phyloP scores from a whole-genome alignment of 352 stramenopile genomes.

The Globisporangium nodosum region DNA sequence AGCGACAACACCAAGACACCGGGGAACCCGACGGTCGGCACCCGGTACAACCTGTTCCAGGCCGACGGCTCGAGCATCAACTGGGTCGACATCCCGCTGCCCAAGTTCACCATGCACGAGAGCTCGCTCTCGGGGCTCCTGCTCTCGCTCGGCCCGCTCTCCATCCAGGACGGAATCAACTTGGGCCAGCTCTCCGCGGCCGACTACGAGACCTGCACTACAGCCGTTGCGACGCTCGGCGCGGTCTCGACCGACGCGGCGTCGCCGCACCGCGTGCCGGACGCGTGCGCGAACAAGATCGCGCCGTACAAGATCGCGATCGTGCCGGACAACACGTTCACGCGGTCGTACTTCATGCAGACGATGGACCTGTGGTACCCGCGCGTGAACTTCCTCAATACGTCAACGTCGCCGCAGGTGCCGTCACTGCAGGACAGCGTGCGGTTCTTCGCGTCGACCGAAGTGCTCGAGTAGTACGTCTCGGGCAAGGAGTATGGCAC shows the following conservation, averaged over 20 bases:
- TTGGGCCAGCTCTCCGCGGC: slow-evolving; percentile 19
- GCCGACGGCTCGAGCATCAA: slow-evolving; percentile 13
- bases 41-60: slow-evolving; percentile 48
- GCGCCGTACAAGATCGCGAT: slow-evolving; percentile 59
- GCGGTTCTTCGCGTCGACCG: slow-evolving; percentile 25
- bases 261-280: slow-evolving; percentile 27
- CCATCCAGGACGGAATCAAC: slow-evolving; percentile 1
- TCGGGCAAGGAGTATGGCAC: slow-evolving; percentile 27
- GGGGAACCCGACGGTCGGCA: neutral
- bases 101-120: slow-evolving; percentile 45
- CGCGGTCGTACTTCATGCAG: slow-evolving; percentile 45
- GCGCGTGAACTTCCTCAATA: slow-evolving; percentile 11
- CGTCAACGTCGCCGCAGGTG: slow-evolving; percentile 4
- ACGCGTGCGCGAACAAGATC: slow-evolving; percentile 30
- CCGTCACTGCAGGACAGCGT: slow-evolving; percentile 38
- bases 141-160: slow-evolving; percentile 37
- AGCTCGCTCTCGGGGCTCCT: slow-evolving; percentile 54
- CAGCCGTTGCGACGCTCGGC: slow-evolving; percentile 24
- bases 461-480: slow-evolving; percentile 28
- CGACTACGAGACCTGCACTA: slow-evolving; percentile 21
- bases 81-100: slow-evolving; percentile 25
- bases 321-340: slow-evolving; percentile 43
- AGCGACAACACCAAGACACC: slow-evolving; percentile 19
- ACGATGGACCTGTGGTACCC: slow-evolving; percentile 54
- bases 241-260: slow-evolving; percentile 26